These are phyloP conservation scores for Begonia fuchsioides DNA, from an alignment of 306 rosid genomes.

Conservation along the genomic window DNA sequence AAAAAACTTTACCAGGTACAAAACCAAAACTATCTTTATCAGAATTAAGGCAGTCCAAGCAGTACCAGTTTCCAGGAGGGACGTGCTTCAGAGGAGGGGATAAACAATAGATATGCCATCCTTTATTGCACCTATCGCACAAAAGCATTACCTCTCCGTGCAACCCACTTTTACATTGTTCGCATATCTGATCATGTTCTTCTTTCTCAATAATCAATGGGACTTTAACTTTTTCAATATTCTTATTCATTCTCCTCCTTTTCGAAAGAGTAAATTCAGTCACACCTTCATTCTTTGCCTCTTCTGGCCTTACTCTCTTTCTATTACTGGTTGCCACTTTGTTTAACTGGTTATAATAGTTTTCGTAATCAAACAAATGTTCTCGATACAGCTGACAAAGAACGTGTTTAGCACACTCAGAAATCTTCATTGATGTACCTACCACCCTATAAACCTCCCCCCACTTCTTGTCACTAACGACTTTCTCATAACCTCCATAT, in stretches of 20 bases:
- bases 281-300: constrained; percentile 21
- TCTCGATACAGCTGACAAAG: constrained; percentile 65
- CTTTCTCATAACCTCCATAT: constrained; percentile 77
- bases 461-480: constrained; percentile 72
- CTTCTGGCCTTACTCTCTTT: constrained; percentile 41
- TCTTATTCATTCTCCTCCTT: constrained; percentile 31
- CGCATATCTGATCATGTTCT: constrained; percentile 78
- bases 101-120: constrained; percentile 93
- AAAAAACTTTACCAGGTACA: constrained; percentile 67
- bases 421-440: constrained; percentile 29
- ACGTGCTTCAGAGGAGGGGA: constrained; percentile 81
- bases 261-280: constrained; percentile 23
- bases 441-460: constrained; percentile 71
- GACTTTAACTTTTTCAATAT: constrained; percentile 28
- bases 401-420: constrained; percentile 85
- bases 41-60: constrained; percentile 84
- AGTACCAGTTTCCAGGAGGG: constrained; percentile 87
- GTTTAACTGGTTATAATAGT: constrained; percentile 32
- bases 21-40: constrained; percentile 87
- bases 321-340: constrained; percentile 17
- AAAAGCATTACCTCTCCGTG: constrained; percentile 96
- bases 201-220: constrained; percentile 25
- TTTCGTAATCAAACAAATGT: constrained; percentile 73
- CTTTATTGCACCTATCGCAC: constrained; percentile 91
- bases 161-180: constrained; percentile 87